Percentiles rank a stretch among this genome's conserved stretches.
These are phyloP conservation scores for Apophysomyces variabilis DNA, from an alignment of 371 early-diverging fungal species.

Conservation along the genomic window DNA sequence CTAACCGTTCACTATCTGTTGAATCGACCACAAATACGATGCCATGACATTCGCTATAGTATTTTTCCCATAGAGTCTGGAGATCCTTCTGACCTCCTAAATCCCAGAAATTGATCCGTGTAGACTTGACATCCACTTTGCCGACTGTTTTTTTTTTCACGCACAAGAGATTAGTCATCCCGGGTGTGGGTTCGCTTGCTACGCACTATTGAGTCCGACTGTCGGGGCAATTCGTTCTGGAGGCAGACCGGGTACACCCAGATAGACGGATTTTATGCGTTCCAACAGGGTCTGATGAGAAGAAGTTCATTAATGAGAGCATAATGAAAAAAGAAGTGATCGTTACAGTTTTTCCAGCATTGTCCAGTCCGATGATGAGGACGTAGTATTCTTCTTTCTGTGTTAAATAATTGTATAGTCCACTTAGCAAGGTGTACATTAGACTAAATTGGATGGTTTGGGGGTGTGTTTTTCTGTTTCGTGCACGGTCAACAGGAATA, in stretches of 20 bases:
- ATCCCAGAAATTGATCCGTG: constrained; percentile 91
- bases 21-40: constrained; percentile 94
- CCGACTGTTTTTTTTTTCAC: constrained; percentile 60
- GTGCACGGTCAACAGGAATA: not conserved
- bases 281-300: constrained; percentile 80
- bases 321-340: not conserved
- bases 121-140: constrained; percentile 70
- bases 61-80: constrained; percentile 90
- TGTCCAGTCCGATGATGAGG: constrained; percentile 94
- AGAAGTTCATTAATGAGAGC: not conserved
- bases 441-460: not conserved
- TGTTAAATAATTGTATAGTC: constrained; percentile 85
- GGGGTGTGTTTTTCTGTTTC: not conserved
- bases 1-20: constrained; percentile 77
- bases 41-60: constrained; percentile 94
- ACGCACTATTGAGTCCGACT: constrained; percentile 90
- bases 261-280: constrained; percentile 77
- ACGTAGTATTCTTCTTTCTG: constrained; percentile 91
- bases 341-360: constrained; percentile 94
- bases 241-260: constrained; percentile 72
- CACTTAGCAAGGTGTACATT: constrained; percentile 92
- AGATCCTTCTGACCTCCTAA: constrained; percentile 92
- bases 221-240: constrained; percentile 94
- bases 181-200: not conserved
- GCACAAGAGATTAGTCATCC: not conserved